Conservation (phyloP, 2,329 filamentous ascomycete species). For the Fusarium marasasianum region DNA sequence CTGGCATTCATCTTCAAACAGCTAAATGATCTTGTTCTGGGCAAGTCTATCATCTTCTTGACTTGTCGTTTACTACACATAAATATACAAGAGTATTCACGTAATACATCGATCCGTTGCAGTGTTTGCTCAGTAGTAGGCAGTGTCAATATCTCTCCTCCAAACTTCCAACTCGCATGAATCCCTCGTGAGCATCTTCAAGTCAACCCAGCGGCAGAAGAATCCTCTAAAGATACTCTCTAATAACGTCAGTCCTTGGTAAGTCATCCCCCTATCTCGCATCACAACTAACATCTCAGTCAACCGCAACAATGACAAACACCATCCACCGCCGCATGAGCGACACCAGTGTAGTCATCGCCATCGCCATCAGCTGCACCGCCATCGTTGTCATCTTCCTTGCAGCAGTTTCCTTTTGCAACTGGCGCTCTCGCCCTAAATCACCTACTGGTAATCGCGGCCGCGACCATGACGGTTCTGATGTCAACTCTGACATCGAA, state of each 20-base stretch:
- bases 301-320: not conserved
- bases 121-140: not conserved
- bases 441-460: not conserved
- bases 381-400: not conserved
- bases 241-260: not conserved
- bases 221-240: no score
- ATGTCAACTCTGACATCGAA: not conserved
- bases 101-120: not conserved
- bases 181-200: not conserved
- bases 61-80: not conserved
- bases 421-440: not conserved
- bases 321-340: not conserved
- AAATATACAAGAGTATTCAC: not conserved
- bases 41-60: rapidly evolving
- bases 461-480: not conserved
- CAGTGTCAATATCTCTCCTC: not conserved
- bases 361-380: not conserved
- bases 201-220: not conserved
- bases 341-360: not conserved
- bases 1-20: not conserved
- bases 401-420: not conserved
- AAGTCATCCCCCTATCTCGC: not conserved
- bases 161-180: not conserved
- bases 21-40: not conserved
- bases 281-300: slow-evolving; percentile 1